A percentile compares a stretch with the other conserved stretches of the same genome.
phyloP scores from a whole-genome alignment of 1,284 basidiomycete genomes.

The Ceratobasidium sp. region DNA sequence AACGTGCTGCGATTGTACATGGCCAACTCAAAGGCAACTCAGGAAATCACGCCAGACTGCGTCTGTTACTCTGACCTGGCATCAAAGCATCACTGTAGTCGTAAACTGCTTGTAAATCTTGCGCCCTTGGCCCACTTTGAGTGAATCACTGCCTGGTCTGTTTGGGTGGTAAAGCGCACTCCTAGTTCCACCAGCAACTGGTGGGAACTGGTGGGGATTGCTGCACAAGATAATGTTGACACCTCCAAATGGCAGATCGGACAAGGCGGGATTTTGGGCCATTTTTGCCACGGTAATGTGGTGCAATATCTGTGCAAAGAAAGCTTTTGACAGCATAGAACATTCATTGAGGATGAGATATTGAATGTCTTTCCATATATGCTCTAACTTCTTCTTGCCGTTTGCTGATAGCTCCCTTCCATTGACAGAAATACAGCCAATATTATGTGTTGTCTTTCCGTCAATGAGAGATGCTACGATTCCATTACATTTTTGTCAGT shows the following conservation, averaged over 20 bases:
- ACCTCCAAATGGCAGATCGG: conserved; percentile 56
- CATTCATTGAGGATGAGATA: conserved; percentile 58
- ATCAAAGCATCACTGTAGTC: conserved; percentile 57
- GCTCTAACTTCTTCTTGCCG: conserved; percentile 7
- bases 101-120: conserved; percentile 58
- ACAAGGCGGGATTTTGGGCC: neutral
- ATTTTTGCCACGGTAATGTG: conserved; percentile 50
- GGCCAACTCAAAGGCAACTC: conserved; percentile 53
- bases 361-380: conserved; percentile 13
- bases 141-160: neutral
- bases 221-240: conserved; percentile 60
- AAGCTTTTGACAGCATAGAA: conserved; percentile 56
- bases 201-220: conserved; percentile 62
- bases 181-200: conserved; percentile 51
- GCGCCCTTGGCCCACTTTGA: conserved; percentile 51
- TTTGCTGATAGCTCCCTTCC: neutral
- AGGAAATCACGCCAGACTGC: conserved; percentile 58
- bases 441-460: conserved; percentile 55
- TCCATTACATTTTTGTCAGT: too few species aligned
- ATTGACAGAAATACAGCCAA: neutral
- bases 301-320: conserved; percentile 53
- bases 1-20: conserved; percentile 53
- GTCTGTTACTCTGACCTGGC: conserved; percentile 59
- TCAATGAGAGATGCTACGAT: conserved; percentile 58
- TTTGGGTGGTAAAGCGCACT: conserved; percentile 53